Base-by-base conservation (phyloP, 192 early-diverging fungal species). In the Entophlyctis helioformis region DNA sequence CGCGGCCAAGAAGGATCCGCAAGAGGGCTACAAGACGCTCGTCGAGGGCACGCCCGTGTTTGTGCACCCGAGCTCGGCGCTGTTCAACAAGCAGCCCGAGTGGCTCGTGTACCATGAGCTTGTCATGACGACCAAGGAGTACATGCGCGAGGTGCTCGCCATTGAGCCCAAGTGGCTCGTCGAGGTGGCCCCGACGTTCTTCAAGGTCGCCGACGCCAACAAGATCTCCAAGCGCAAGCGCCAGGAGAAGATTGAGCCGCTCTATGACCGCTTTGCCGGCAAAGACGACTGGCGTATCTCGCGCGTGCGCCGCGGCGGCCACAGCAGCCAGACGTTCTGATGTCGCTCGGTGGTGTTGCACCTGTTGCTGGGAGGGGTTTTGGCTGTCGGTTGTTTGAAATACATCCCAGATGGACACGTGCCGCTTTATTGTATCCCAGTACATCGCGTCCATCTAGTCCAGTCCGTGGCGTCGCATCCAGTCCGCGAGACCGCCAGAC, bases 161-260 rank as follows among this genome's bases (percentile, higher is more conserved):
- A 83, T 91, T 51, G 89, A 91, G 49, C 86, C 89, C 9, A 86
- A 87, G 56, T 91, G 89, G 89, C 65, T 91, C 18, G 80, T 83
- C n/a, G 89, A 91, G 53, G 87, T 87, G n/a, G 94, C 91, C 13
- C 96, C 96, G 20, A 93, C 82, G n/a, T 97, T 95, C 67, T 99
- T 95, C 67, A 85, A 86, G 63, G 74, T 84, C 39, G 86, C 88
- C 26, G 96, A 99, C 61, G 82, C 85, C 0, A 94, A 91, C 68
- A 89, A 86, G 56, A 86, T 98, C 29, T 84, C 80, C 26, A 85
- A 90, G 25, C 84, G 91, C 38, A 98, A 98, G 68, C 71, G 84
- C 46, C 78, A 86, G 46, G 95, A 98, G 69, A 83, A 82, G 49
- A 78, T 98, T 56, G 86, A 98, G 67, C 93, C 93, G 13, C 60